Base-by-base conservation (phyloP, 495 filamentous ascomycete genomes). In the Hyaloscypha variabilis region DNA sequence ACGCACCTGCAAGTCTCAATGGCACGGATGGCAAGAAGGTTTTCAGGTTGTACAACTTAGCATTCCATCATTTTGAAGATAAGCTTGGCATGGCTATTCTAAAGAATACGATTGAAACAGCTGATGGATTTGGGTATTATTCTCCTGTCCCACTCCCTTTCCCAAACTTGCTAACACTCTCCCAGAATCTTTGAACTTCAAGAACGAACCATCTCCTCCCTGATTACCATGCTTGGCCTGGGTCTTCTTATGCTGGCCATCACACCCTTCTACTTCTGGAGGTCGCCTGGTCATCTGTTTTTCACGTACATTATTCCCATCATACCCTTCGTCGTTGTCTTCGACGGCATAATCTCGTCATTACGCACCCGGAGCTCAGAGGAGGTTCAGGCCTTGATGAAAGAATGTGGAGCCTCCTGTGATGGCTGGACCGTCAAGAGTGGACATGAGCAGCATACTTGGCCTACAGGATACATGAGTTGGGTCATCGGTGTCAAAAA, bases 11-110 rank as follows among this genome's bases (percentile, higher is more conserved):
- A 11, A 72, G 76, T 34, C 73, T 88, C 6, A 76, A 65, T 63
- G 63, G 73, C n/a, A 58, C 63, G 53, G 64, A 58, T 10, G 73
- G 70, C 11, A 73, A 67, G 31, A 73, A 70, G 64, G 80, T 88
- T 14, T 90, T 91, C 73, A 78, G 88, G 2, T 75, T 92, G 28
- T 93, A 89, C 74, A 90, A 86, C 69, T 78, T 93, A 13, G 85
- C 88, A 6, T 93, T 92, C 73, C 90, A 93, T 70, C 90, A 93
- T 76, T 92, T 93, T 67, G 82, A 85, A 60, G 86, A 93, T 68
- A 73, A 74, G 19, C 67, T 85, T 28, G 90, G 89, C 6, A 69
- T 66, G 31, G 75, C 75, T 3, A 86, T 91, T 14, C 73, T 93
- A 46, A 75, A 77, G 46, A 87, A 87, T 68, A 87, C 88, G 0